A percentile compares a stretch with the other conserved stretches of the same genome.
Evolutionary conservation across 2,329 filamentous ascomycete genomes (phyloP).

Genomic region (Apiospora marii): DNA sequence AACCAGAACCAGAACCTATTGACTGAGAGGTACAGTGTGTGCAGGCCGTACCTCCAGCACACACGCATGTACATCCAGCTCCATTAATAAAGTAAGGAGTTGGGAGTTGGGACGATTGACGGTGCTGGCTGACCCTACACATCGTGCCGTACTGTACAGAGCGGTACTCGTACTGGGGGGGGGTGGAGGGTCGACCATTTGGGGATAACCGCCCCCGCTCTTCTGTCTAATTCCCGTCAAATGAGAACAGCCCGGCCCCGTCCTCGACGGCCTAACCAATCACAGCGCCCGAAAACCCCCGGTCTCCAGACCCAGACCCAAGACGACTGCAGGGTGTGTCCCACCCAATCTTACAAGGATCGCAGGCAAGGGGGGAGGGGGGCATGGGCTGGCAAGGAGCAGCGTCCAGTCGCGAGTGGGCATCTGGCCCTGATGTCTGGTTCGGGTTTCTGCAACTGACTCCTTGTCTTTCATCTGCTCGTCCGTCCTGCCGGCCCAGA

Average conservation of each 20-base stretch:
- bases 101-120: constrained; percentile 11
- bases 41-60: background rate
- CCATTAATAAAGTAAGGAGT: background rate
- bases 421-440: constrained; percentile 19
- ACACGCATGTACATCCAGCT: background rate
- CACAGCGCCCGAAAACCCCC: background rate
- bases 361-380: background rate
- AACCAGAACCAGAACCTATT: background rate
- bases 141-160: background rate
- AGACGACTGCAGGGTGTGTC: background rate
- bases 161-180: background rate
- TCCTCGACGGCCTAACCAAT: background rate
- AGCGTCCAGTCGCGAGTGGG: background rate
- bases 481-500: constrained; percentile 17
- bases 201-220: constrained; percentile 5
- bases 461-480: constrained; percentile 14
- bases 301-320: constrained; percentile 10
- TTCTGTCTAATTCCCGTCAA: background rate
- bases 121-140: background rate
- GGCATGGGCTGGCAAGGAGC: background rate
- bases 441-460: constrained; percentile 18
- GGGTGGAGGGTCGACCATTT: background rate
- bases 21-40: background rate
- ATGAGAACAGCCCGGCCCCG: constrained; percentile 8
- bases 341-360: constrained; percentile 11